Evolutionary conservation across 1,139 yeast genomes (phyloP).

Genomic region (Taiozyma sp.): DNA sequence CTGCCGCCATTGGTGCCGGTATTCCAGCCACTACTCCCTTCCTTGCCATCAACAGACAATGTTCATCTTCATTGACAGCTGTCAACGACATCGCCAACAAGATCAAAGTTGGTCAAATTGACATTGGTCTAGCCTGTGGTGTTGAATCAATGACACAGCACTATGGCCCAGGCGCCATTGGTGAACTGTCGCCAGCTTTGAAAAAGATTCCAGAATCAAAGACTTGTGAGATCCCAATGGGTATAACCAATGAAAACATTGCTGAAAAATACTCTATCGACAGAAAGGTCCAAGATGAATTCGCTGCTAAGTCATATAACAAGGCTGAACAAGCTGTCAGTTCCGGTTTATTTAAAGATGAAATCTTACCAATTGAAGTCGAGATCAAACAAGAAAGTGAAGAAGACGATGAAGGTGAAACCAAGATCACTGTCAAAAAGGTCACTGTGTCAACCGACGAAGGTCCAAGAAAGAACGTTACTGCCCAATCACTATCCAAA

Average conservation of each 20-base stretch:
- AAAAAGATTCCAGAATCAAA: conserved; percentile 42
- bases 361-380: conserved; percentile 74
- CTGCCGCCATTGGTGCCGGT: conserved; percentile 75
- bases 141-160: conserved; percentile 88
- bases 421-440: conserved; percentile 21
- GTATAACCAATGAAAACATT: conserved; percentile 80
- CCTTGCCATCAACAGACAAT: conserved; percentile 84
- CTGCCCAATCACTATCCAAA: conserved; percentile 68
- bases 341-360: conserved; percentile 74
- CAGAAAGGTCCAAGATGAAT: conserved; percentile 77
- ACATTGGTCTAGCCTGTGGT: conserved; percentile 87
- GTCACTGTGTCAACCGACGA: conserved; percentile 70
- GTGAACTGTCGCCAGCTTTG: conserved; percentile 54
- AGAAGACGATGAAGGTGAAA: conserved; percentile 25
- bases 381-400: conserved; percentile 46
- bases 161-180: conserved; percentile 72
- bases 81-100: conserved; percentile 86
- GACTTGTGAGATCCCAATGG: conserved; percentile 84
- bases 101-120: conserved; percentile 83
- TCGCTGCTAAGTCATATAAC: conserved; percentile 81
- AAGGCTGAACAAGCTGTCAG: conserved; percentile 77
- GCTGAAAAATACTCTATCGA: conserved; percentile 57
- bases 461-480: conserved; percentile 87
- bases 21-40: conserved; percentile 70
- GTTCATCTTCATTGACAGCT: conserved; percentile 92